Evolutionary conservation across 306 rosid species (phyloP).

Genomic region (Cucumis melo): DNA sequence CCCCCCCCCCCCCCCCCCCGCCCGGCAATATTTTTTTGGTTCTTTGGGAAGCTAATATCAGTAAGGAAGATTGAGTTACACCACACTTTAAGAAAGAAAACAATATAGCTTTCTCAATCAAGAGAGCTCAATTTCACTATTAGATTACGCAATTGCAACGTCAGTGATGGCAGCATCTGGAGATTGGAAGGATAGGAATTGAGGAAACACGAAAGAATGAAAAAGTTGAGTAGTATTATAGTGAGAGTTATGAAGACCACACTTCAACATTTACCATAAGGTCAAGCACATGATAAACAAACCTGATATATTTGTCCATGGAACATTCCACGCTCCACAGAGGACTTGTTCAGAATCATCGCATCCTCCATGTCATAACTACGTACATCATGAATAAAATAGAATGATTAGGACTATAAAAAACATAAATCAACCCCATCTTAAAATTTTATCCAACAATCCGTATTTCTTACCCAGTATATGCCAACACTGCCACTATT

Average conservation of each 20-base stretch:
- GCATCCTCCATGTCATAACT: slow-evolving; percentile 99
- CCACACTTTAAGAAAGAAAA: background rate
- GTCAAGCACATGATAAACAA: slow-evolving; percentile 5
- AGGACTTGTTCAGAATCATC: slow-evolving; percentile 90
- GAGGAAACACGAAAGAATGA: background rate
- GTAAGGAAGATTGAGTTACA: background rate
- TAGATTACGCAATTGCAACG: background rate
- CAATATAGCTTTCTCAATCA: background rate
- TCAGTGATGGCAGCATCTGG: background rate
- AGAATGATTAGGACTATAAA: slow-evolving; percentile 7
- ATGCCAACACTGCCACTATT: slow-evolving; percentile 86
- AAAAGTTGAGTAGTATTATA: background rate
- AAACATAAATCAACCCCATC: background rate
- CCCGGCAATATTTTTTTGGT: background rate
- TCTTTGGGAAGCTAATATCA: background rate
- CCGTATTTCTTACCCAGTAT: slow-evolving; percentile 65
- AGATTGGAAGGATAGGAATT: background rate
- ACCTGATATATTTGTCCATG: slow-evolving; percentile 94
- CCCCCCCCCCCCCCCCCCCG: too few species aligned
- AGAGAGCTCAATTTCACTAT: background rate
- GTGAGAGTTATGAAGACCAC: background rate
- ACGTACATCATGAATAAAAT: slow-evolving; percentile 13
- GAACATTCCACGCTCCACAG: slow-evolving; percentile 96
- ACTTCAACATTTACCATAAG: background rate
- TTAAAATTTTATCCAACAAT: background rate